phyloP scores from a whole-genome alignment of 371 early-diverging fungal species.

The Rhizopus sp. region DNA sequence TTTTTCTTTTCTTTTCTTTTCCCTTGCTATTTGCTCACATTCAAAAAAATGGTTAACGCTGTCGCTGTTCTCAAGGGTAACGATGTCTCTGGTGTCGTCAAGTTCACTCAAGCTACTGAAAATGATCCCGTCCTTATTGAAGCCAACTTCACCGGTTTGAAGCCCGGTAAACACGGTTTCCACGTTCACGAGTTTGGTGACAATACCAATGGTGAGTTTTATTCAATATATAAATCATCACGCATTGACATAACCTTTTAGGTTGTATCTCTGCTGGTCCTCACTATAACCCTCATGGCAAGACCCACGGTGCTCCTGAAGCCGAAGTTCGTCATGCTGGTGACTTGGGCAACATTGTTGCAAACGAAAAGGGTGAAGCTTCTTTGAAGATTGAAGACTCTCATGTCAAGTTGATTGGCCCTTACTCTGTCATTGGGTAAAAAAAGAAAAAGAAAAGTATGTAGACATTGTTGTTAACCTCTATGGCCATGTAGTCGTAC shows the following conservation, averaged over 20 bases:
- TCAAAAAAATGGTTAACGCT: conserved; percentile 68
- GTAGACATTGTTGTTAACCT: not conserved
- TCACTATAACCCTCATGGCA: conserved; percentile 84
- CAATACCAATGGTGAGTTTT: conserved; percentile 71
- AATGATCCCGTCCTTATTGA: conserved; percentile 61
- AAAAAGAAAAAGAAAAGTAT: conserved; percentile 6
- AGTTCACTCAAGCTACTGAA: conserved; percentile 75
- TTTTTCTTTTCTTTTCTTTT: conserved; percentile 23
- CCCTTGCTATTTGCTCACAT: conserved; percentile 5
- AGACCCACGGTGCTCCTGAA: conserved; percentile 83
- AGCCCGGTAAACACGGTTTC: conserved; percentile 89
- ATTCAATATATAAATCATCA: not conserved
- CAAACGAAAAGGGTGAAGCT: conserved; percentile 61
- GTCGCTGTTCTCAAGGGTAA: conserved; percentile 72
- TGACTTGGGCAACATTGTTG: conserved; percentile 85
- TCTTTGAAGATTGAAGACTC: conserved; percentile 62
- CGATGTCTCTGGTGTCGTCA: conserved; percentile 72
- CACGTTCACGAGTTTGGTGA: conserved; percentile 88
- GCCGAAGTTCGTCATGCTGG: conserved; percentile 81
- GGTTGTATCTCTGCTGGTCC: conserved; percentile 81
- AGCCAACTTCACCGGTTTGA: conserved; percentile 69
- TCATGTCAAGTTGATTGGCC: conserved; percentile 78
- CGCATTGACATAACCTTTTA: conserved; percentile 4
- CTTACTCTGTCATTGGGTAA: conserved; percentile 77
- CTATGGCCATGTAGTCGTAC: conserved; percentile 60